phyloP scores from a whole-genome alignment of 108 stramenopile species.

The Cyclotella kingstonii region DNA sequence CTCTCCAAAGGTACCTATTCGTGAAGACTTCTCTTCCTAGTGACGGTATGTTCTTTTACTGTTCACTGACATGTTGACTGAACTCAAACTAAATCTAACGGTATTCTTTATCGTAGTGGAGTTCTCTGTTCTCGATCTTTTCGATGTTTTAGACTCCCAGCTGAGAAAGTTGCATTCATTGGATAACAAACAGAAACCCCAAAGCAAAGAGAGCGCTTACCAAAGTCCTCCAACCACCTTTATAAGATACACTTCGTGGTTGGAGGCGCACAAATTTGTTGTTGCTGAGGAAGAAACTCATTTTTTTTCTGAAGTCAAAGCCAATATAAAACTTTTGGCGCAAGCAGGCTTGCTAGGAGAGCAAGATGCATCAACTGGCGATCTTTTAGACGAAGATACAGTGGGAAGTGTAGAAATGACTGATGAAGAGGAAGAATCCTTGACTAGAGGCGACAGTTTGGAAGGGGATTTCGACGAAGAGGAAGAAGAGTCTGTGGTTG shows the following conservation, averaged over 20 bases:
- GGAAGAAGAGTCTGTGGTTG: slow-evolving; percentile 28
- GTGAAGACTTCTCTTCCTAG: slow-evolving; percentile 86
- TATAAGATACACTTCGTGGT: slow-evolving; percentile 66
- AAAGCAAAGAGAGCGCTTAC: slow-evolving; percentile 18
- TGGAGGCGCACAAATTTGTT: slow-evolving; percentile 83
- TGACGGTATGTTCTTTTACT: slow-evolving; percentile 49
- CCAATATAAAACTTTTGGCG: slow-evolving; percentile 53
- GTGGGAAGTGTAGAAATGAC: slow-evolving; percentile 33
- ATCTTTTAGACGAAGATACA: slow-evolving; percentile 46
- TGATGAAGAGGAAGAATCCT: slow-evolving; percentile 34
- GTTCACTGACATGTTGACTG: not conserved
- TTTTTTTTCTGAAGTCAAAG: slow-evolving; percentile 32
- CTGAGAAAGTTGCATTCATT: slow-evolving; percentile 50
- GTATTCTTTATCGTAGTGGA: slow-evolving; percentile 50
- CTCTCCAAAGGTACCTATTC: slow-evolving; percentile 94
- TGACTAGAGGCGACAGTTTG: slow-evolving; percentile 46
- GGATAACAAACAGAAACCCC: slow-evolving; percentile 21
- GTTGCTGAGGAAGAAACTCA: slow-evolving; percentile 63
- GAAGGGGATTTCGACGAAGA: slow-evolving; percentile 39
- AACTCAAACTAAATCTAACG: not conserved
- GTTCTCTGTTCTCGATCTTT: slow-evolving; percentile 88
- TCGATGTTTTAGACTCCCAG: slow-evolving; percentile 86
- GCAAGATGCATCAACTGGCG: slow-evolving; percentile 26
- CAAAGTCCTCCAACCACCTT: slow-evolving; percentile 41
- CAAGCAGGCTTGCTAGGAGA: slow-evolving; percentile 55